Conservation (phyloP, 345 rosid species). For the Hibiscus trionum region DNA sequence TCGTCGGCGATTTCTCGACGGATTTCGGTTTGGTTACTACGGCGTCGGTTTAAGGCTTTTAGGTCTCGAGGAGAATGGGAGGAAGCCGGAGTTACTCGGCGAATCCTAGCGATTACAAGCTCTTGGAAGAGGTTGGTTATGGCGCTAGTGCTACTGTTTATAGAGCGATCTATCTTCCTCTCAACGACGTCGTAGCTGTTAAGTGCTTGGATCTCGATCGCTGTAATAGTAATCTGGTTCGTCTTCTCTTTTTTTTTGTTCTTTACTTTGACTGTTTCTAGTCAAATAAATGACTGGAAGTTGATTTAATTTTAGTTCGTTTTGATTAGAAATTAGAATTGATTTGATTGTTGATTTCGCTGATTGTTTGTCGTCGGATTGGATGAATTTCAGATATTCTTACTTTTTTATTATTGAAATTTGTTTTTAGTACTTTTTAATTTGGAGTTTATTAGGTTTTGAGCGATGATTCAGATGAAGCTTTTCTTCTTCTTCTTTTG, state of each 20-base stretch:
- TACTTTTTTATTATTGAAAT: too few relatives aligned
- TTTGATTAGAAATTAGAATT: not conserved
- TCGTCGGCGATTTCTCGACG: not conserved
- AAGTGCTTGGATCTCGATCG: slow-evolving; percentile 99
- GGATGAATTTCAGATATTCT: too few relatives aligned
- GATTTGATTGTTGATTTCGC: not conserved
- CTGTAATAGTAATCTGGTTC: slow-evolving; percentile 89
- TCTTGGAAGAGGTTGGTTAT: slow-evolving; percentile 81
- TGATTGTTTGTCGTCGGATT: too few relatives aligned
- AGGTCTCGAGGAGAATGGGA: slow-evolving; percentile 36
- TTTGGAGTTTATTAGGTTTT: too few relatives aligned
- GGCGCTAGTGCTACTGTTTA: slow-evolving; percentile 95
- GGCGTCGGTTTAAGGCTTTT: slow-evolving; percentile 13
- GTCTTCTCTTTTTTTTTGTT: slow-evolving; percentile 11
- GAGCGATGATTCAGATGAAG: too few relatives aligned
- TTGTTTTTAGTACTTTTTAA: too few relatives aligned
- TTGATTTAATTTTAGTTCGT: slow-evolving; percentile 5
- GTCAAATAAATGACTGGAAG: not conserved
- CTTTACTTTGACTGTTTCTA: not conserved
- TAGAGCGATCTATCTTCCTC: slow-evolving; percentile 85
- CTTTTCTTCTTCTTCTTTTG: too few relatives aligned
- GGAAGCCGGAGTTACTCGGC: slow-evolving; percentile 44
- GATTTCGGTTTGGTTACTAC: slow-evolving; percentile 12
- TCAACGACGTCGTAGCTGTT: slow-evolving; percentile 75
- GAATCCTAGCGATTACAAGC: slow-evolving; percentile 61